Evolutionary conservation across 2,329 filamentous ascomycete genomes (phyloP).

Genomic region (Chaetomiaceae sp.): DNA sequence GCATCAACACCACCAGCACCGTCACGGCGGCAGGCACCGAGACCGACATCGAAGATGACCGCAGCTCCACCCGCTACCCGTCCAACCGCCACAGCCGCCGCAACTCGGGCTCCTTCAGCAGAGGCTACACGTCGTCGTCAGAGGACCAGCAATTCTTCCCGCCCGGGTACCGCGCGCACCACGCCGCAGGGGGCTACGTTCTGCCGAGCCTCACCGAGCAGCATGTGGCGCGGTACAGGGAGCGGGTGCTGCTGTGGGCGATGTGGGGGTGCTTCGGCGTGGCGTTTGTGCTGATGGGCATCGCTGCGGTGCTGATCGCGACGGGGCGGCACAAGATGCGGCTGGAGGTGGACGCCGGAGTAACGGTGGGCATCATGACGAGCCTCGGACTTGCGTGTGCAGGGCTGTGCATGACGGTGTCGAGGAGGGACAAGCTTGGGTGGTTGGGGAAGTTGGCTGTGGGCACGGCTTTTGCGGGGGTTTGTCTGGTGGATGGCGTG

Average conservation of each 20-base stretch:
- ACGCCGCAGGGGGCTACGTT: too few relatives aligned
- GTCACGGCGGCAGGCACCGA: constrained; percentile 29
- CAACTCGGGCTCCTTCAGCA: constrained; percentile 6
- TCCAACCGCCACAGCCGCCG: constrained; percentile 10
- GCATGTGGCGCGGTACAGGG: constrained; percentile 46
- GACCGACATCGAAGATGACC: constrained; percentile 44
- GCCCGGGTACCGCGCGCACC: constrained; percentile 50
- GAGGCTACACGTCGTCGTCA: constrained; percentile 31
- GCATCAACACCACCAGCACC: constrained; percentile 15
- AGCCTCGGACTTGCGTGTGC: constrained; percentile 61
- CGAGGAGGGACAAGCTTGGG: constrained; percentile 40
- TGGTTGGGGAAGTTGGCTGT: constrained; percentile 43
- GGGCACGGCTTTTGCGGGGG: constrained; percentile 39
- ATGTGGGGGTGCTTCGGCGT: constrained; percentile 53
- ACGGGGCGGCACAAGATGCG: constrained; percentile 65
- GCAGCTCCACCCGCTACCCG: constrained; percentile 2
- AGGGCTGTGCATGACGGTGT: constrained; percentile 56
- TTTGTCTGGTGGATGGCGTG: constrained; percentile 48
- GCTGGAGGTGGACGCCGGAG: constrained; percentile 69
- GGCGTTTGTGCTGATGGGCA: constrained; percentile 58
- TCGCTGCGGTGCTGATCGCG: constrained; percentile 61
- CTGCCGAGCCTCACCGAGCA: constrained; percentile 51
- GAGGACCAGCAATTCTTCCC: constrained; percentile 47
- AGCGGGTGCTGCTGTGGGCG: constrained; percentile 51
- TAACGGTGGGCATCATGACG: constrained; percentile 63